phyloP scores from a whole-genome alignment of 495 filamentous ascomycete species.

The Aspergillus carlsbadensis region DNA sequence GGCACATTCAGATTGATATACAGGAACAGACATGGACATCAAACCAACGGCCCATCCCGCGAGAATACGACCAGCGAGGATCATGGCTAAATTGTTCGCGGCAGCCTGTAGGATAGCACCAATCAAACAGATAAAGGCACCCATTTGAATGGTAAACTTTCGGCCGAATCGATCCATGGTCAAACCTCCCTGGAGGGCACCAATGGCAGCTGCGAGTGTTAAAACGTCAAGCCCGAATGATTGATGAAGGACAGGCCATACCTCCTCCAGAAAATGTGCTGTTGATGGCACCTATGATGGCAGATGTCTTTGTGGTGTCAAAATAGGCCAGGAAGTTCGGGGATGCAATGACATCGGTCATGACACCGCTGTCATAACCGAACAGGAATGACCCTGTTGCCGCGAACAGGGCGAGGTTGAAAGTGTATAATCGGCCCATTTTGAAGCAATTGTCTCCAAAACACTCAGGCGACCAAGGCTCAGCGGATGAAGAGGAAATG shows the following conservation, averaged over 20 bases:
- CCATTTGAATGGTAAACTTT: conserved; percentile 55
- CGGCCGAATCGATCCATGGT: conserved; percentile 48
- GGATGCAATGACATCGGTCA: conserved; percentile 55
- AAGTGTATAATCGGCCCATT: conserved; percentile 47
- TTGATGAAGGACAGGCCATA: conserved; percentile 3
- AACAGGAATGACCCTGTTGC: conserved; percentile 52
- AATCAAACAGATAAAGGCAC: conserved; percentile 52
- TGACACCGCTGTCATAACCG: conserved; percentile 56
- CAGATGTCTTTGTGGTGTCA: conserved; percentile 45
- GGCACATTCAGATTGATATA: conserved; percentile 56
- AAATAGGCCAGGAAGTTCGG: conserved; percentile 49
- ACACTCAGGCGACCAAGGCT: not conserved
- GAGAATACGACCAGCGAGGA: conserved; percentile 61
- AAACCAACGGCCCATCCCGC: conserved; percentile 62
- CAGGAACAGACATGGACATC: conserved; percentile 57
- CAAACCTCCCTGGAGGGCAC: conserved; percentile 35
- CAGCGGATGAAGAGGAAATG: not conserved
- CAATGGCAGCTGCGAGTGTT: conserved; percentile 28
- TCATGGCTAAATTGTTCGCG: conserved; percentile 52
- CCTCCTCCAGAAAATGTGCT: conserved; percentile 56
- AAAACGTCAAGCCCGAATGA: not conserved
- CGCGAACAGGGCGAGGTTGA: conserved; percentile 44
- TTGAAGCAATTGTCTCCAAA: conserved; percentile 3
- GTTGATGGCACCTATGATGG: conserved; percentile 56
- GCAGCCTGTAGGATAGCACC: conserved; percentile 57